Evolutionary conservation across 2,329 filamentous ascomycete species (phyloP), one percentile per base, ranked within the genome.

Genomic region (Esteya vermicola): DNA sequence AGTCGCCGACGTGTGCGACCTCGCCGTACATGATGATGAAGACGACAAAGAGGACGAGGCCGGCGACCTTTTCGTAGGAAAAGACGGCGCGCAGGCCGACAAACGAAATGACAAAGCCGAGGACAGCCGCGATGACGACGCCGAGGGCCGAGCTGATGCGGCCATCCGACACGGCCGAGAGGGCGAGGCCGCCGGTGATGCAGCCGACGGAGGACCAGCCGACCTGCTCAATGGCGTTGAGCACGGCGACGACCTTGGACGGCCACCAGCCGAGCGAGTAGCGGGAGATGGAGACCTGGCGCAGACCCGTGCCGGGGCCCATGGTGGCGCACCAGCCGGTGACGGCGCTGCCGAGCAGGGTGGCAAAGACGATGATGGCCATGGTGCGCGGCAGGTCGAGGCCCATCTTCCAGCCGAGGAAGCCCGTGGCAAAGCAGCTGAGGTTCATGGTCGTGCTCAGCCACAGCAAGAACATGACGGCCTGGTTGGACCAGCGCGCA

Each of bases 221-320:
- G 21, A 67, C 62, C 31, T 70, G 57, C 13, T 64, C 65, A 26
- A 63, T 59, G 12, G 66, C 56, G 46, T 71, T 72, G 44, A 73
- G 58, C 9, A 65, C 48, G 12, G 65, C 65, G 41, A 70, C 61
- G 30, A 70, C 48, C 49, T 67, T 68, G 42, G 59, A 62, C 1
- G 67, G 67, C 57, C 61, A 70, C 59, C 62, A 70, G 20, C 67
- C 67, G 33, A 70, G 61, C 26, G 57, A 61, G 51, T 66, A 70
- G 33, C 67, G 59, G 25, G 58, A 59, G 33, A 70, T 64, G 39
- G 63, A 65, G 42, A 70, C 62, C 48, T 71, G 66, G 41, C 67
- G 63, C 31, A 72, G 54, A 4, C 68, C 68, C 4, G 60, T 70
- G 8, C 54, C 60, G 3, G 67, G 60, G 19, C 67, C 67, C 47